phyloP scores from a whole-genome alignment of 768 basidiomycete species.

The Mycena latifolia region DNA sequence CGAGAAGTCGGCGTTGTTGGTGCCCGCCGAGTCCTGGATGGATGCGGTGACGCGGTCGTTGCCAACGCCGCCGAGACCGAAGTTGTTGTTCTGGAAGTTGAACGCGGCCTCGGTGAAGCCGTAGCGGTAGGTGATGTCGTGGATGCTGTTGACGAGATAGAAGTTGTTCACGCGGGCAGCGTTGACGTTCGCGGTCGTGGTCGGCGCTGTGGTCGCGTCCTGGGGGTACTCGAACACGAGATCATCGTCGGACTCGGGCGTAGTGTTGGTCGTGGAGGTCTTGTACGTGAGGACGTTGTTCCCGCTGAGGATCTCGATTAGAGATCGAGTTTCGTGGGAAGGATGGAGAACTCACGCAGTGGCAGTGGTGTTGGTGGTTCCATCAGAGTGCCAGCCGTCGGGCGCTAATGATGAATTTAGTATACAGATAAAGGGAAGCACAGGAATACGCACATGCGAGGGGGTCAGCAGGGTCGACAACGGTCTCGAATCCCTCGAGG shows the following conservation, averaged over 20 bases:
- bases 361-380: constrained; percentile 32
- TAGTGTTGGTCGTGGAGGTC: constrained; percentile 44
- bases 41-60: constrained; percentile 66
- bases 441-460: constrained; percentile 45
- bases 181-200: constrained; percentile 56
- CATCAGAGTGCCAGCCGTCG: constrained; percentile 52
- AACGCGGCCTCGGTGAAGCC: constrained; percentile 63
- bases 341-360: constrained; percentile 39
- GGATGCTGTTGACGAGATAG: constrained; percentile 60
- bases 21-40: constrained; percentile 63
- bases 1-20: constrained; percentile 59
- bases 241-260: constrained; percentile 51
- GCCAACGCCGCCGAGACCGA: constrained; percentile 63
- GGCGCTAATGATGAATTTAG: constrained; percentile 46
- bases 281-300: constrained; percentile 52
- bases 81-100: constrained; percentile 73
- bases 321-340: too few relatives aligned
- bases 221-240: constrained; percentile 57
- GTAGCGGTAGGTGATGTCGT: constrained; percentile 56
- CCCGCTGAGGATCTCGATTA: constrained; percentile 25
- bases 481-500: constrained; percentile 57
- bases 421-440: constrained; percentile 3
- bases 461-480: constrained; percentile 61
- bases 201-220: constrained; percentile 49
- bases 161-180: constrained; percentile 62